These are phyloP conservation scores for Ceratocystis diversiconidia DNA, from an alignment of 2,329 filamentous ascomycete genomes.

Conservation along the genomic window DNA sequence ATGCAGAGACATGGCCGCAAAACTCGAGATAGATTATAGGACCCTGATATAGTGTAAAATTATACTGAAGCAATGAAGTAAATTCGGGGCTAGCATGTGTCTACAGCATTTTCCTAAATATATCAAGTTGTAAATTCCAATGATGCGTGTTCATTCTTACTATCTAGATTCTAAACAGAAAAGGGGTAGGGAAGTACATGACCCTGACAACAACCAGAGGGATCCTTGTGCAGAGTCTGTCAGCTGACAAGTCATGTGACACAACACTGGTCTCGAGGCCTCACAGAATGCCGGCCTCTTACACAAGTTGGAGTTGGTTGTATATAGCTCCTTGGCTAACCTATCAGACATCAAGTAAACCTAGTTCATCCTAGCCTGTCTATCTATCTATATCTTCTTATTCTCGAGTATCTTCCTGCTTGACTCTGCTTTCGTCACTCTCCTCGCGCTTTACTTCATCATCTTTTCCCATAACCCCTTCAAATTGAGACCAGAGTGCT, in stretches of 20 bases:
- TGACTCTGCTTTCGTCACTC: slow-evolving; percentile 17
- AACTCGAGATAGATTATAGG: neutral
- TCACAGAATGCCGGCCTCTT: too few relatives aligned
- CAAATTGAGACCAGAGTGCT: slow-evolving; percentile 92
- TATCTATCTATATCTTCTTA: neutral
- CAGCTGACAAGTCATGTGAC: too few relatives aligned
- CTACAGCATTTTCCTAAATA: neutral
- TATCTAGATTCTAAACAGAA: too few relatives aligned
- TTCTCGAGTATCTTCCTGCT: slow-evolving; percentile 16
- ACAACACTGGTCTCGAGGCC: too few relatives aligned
- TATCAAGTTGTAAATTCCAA: too few relatives aligned
- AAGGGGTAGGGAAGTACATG: too few relatives aligned
- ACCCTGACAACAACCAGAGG: too few relatives aligned
- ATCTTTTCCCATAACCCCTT: slow-evolving; percentile 80
- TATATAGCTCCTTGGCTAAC: too few relatives aligned
- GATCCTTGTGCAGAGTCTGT: too few relatives aligned
- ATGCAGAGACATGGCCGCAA: neutral
- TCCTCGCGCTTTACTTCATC: slow-evolving; percentile 18
- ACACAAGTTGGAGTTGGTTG: too few relatives aligned
- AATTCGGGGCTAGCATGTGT: neutral
- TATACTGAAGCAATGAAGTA: neutral
- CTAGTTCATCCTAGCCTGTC: neutral
- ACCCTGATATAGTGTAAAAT: neutral
- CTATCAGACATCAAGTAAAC: too few relatives aligned
- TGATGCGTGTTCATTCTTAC: too few relatives aligned